Percentiles rank a stretch among this genome's conserved stretches.
Evolutionary conservation across 352 stramenopile genomes (phyloP).

Genomic region (Aphanomyces astaci): DNA sequence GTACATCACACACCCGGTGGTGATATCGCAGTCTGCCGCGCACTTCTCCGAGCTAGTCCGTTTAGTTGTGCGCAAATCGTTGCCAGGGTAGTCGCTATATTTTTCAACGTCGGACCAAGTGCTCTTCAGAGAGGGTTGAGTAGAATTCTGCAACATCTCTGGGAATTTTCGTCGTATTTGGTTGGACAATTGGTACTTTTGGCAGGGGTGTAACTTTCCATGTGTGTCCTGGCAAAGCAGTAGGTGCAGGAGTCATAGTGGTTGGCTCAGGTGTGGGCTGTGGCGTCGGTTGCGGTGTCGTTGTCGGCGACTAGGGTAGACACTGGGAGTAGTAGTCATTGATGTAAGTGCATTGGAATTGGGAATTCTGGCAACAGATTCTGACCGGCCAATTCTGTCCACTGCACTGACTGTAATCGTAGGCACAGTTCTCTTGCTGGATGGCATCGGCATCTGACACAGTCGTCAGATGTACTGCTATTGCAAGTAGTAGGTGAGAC

Average conservation of each 20-base stretch:
- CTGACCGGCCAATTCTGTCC: not conserved
- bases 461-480: not conserved
- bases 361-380: not conserved
- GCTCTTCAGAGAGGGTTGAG: not conserved
- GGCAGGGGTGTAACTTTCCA: too few relatives aligned
- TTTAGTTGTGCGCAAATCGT: slow-evolving; percentile 12
- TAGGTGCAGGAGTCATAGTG: not conserved
- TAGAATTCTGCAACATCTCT: too few relatives aligned
- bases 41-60: not conserved
- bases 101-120: not conserved
- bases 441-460: not conserved
- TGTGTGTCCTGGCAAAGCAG: not conserved
- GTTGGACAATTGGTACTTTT: too few relatives aligned
- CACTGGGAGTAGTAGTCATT: slow-evolving; percentile 12
- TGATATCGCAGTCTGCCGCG: slow-evolving; percentile 4
- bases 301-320: not conserved
- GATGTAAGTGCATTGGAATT: slow-evolving; percentile 1
- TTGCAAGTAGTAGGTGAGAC: too few relatives aligned
- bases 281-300: not conserved
- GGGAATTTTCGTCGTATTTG: too few relatives aligned
- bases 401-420: slow-evolving; percentile 10
- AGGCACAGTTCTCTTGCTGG: not conserved
- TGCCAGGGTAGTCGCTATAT: slow-evolving; percentile 14
- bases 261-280: not conserved
- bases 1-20: not conserved